Conservation (phyloP, 169 alveolate genomes). For the Cryptosporidium felis region DNA sequence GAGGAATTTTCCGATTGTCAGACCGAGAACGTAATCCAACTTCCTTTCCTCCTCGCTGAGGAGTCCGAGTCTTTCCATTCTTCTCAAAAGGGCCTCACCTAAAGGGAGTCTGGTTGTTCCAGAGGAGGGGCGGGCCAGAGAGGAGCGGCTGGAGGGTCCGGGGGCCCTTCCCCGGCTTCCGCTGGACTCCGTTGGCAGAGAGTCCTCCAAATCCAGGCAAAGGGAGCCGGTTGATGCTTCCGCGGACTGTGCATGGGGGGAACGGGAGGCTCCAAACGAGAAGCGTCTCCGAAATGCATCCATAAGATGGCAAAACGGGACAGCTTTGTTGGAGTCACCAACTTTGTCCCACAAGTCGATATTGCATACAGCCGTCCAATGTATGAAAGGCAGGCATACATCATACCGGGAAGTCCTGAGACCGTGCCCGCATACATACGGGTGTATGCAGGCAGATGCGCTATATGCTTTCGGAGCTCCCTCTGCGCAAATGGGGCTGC, state of each 20-base stretch:
- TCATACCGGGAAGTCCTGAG: too few species aligned
- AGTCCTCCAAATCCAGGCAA: not conserved
- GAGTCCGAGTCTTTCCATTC: slow-evolving; percentile 98
- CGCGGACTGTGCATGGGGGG: slow-evolving; percentile 65
- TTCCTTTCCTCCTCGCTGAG: slow-evolving; percentile 95
- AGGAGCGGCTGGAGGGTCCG: not conserved
- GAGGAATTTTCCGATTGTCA: slow-evolving; percentile 95
- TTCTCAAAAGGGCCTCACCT: slow-evolving; percentile 97
- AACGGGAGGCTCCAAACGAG: slow-evolving; percentile 57
- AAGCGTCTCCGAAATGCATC: not conserved
- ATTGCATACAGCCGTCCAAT: slow-evolving; percentile 1
- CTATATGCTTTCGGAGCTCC: too few species aligned
- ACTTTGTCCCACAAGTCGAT: slow-evolving; percentile 59
- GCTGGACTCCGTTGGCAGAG: too few species aligned
- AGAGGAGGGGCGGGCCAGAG: not conserved
- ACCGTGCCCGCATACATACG: too few species aligned
- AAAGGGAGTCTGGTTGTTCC: not conserved
- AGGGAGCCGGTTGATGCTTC: not conserved
- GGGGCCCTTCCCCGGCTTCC: not conserved
- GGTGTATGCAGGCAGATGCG: too few species aligned
- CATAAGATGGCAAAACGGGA: slow-evolving; percentile 1
- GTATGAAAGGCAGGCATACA: too few species aligned
- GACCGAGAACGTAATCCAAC: slow-evolving; percentile 98
- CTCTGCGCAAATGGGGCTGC: too few species aligned
- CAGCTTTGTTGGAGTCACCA: slow-evolving; percentile 16